These are phyloP conservation scores for Apiotrichum laibachii DNA, from an alignment of 1,284 basidiomycete species.

Conservation along the genomic window DNA sequence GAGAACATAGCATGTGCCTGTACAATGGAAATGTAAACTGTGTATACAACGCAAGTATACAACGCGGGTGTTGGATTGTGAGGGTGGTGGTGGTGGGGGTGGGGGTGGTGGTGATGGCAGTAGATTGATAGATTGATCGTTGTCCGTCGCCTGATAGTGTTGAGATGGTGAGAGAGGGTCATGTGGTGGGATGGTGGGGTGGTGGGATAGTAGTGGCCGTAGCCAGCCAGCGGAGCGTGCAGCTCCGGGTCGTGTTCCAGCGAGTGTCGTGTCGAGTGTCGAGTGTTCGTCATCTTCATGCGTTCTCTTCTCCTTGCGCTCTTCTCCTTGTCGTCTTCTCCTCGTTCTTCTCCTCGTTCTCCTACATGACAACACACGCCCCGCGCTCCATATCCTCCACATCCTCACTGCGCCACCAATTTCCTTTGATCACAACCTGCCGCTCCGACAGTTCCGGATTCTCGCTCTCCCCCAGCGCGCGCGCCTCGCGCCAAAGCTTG, in stretches of 20 bases:
- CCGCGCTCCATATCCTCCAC: slow-evolving; percentile 22
- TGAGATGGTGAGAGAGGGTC: no score
- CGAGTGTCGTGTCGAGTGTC: background rate
- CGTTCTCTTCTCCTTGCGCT: no score
- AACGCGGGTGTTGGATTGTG: background rate
- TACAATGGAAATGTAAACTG: background rate
- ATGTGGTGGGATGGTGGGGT: no score
- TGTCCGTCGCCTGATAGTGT: no score
- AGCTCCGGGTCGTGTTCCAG: no score
- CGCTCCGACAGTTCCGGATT: background rate
- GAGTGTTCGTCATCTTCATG: no score
- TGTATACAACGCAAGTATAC: background rate
- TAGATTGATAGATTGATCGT: no score
- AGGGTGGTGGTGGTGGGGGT: background rate
- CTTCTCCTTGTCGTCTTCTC: no score
- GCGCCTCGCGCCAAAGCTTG: slow-evolving; percentile 27
- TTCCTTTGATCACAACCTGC: background rate
- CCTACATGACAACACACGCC: slow-evolving; percentile 18
- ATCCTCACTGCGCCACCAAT: slow-evolving; percentile 14
- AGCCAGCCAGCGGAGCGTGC: no score
- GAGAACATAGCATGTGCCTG: background rate
- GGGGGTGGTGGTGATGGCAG: no score
- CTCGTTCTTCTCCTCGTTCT: background rate
- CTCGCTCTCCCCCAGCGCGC: slow-evolving; percentile 16
- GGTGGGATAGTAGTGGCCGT: background rate